Evolutionary conservation across 192 early-diverging fungal genomes (phyloP).

Genomic region (Coemansia sp.): DNA sequence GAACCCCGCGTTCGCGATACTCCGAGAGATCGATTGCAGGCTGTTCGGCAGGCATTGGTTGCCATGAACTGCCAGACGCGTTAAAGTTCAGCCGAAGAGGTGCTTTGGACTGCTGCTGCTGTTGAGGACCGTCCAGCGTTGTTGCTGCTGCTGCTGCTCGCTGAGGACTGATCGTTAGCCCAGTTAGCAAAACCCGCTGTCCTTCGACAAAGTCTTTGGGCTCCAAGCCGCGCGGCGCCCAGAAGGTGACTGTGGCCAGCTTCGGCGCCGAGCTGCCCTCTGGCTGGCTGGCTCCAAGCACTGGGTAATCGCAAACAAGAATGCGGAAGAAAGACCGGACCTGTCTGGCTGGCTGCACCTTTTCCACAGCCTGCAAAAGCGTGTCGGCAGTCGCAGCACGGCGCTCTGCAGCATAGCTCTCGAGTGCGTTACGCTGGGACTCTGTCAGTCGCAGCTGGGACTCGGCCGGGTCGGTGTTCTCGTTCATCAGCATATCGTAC

Average conservation of each 20-base stretch:
- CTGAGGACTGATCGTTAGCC: slow-evolving; percentile 23
- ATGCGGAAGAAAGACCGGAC: slow-evolving; percentile 32
- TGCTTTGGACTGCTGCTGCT: neutral
- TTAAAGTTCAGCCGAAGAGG: slow-evolving; percentile 30
- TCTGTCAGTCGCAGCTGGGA: slow-evolving; percentile 12
- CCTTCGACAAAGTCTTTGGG: slow-evolving; percentile 35
- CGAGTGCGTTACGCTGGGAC: slow-evolving; percentile 8
- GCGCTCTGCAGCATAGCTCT: slow-evolving; percentile 6
- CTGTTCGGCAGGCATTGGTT: slow-evolving; percentile 19
- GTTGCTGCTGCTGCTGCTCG: slow-evolving; percentile 1
- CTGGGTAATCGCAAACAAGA: slow-evolving; percentile 51
- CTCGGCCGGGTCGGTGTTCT: slow-evolving; percentile 6
- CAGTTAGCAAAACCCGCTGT: slow-evolving; percentile 30
- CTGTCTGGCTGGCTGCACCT: slow-evolving; percentile 19
- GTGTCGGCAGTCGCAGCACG: neutral
- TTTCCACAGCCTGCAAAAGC: neutral
- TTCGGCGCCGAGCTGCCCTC: neutral
- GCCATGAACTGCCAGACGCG: slow-evolving; percentile 10
- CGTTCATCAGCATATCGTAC: slow-evolving; percentile 13
- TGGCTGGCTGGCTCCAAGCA: slow-evolving; percentile 13
- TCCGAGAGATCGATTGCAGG: slow-evolving; percentile 20
- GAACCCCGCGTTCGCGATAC: slow-evolving; percentile 22
- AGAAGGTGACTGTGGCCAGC: slow-evolving; percentile 38
- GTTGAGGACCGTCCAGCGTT: neutral
- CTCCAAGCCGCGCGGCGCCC: slow-evolving; percentile 27